Conservation (phyloP, 805 yeast species). For the Candida qinlingensis region DNA sequence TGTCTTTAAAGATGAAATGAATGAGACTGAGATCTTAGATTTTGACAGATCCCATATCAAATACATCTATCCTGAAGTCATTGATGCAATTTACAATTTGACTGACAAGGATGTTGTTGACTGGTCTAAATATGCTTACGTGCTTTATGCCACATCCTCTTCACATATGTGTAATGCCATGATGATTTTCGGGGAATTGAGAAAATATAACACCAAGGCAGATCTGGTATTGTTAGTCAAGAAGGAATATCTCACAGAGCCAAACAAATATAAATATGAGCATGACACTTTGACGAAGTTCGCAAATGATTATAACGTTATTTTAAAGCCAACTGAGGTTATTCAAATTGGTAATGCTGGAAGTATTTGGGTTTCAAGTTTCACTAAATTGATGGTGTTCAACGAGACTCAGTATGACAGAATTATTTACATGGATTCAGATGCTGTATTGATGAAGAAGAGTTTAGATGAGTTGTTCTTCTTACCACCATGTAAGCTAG, state of each 20-base stretch:
- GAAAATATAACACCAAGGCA: slow-evolving; percentile 35
- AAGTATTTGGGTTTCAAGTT: slow-evolving; percentile 42
- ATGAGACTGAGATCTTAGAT: slow-evolving; percentile 10
- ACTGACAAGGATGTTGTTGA: slow-evolving; percentile 23
- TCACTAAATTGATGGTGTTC: slow-evolving; percentile 52
- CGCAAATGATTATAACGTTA: slow-evolving; percentile 10
- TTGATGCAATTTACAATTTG: slow-evolving; percentile 14
- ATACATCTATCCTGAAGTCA: slow-evolving; percentile 22
- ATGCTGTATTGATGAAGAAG: slow-evolving; percentile 36
- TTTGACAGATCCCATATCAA: slow-evolving; percentile 20
- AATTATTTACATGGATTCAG: slow-evolving; percentile 54
- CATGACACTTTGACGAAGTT: slow-evolving; percentile 8
- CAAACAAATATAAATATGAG: slow-evolving; percentile 8
- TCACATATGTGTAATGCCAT: slow-evolving; percentile 48
- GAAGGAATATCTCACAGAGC: slow-evolving; percentile 23
- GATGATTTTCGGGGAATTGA: slow-evolving; percentile 39
- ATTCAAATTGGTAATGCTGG: slow-evolving; percentile 14
- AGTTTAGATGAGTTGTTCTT: slow-evolving; percentile 48
- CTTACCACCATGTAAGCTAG: slow-evolving; percentile 40
- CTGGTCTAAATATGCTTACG: slow-evolving; percentile 48
- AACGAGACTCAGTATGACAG: slow-evolving; percentile 44
- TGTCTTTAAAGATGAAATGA: neutral
- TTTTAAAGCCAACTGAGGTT: slow-evolving; percentile 14
- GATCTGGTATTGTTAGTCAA: slow-evolving; percentile 42
- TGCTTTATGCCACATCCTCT: slow-evolving; percentile 52